These are phyloP conservation scores for Dipteronia dyeriana DNA, from an alignment of 345 rosid species.

Conservation along the genomic window DNA sequence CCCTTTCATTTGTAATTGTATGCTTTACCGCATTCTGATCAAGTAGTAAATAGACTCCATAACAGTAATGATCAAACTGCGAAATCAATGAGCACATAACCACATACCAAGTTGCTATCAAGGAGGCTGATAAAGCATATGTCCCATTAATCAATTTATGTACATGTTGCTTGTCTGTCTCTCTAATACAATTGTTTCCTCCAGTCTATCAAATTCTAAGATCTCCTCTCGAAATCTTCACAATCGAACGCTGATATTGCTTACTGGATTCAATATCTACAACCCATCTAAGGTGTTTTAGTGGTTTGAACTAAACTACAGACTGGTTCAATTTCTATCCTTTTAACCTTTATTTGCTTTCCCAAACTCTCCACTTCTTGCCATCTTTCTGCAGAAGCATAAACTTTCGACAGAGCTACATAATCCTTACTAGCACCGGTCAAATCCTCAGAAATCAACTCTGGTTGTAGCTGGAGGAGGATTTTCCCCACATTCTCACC, in stretches of 20 bases:
- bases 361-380: conserved; percentile 51
- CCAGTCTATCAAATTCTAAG: background rate
- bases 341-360: conserved; percentile 34
- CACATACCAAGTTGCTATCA: background rate
- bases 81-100: background rate
- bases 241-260: background rate
- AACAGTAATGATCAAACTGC: background rate
- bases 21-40: background rate
- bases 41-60: background rate
- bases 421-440: conserved; percentile 39
- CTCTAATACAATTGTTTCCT: background rate
- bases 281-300: background rate
- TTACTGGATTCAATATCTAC: background rate
- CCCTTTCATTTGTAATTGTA: background rate
- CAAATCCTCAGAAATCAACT: conserved; percentile 15
- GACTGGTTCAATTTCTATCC: conserved; percentile 30
- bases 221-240: background rate
- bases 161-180: background rate
- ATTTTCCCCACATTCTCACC: conserved; percentile 51
- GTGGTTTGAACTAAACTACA: conserved; percentile 16
- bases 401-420: conserved; percentile 59
- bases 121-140: background rate
- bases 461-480: conserved; percentile 34
- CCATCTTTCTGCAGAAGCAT: conserved; percentile 58
- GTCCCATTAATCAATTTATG: background rate